Evolutionary conservation across 306 rosid genomes (phyloP).

Genomic region (Quercus glauca): DNA sequence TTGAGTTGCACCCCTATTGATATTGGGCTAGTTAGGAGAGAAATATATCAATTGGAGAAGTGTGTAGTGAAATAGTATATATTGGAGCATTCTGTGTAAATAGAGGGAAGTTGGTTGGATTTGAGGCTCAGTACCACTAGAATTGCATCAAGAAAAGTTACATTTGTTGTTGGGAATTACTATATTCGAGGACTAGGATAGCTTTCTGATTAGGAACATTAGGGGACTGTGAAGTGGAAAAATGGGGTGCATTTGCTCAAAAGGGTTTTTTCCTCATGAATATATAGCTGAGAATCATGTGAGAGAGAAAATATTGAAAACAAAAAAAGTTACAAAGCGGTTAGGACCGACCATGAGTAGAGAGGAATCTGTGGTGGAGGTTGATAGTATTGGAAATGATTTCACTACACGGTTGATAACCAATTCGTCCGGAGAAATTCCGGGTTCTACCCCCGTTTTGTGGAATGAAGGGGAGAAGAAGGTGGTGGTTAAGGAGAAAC

Average conservation of each 20-base stretch:
- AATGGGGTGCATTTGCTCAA: conserved; percentile 84
- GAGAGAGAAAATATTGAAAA: conserved; percentile 27
- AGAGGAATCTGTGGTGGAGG: conserved; percentile 23
- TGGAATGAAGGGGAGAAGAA: conserved; percentile 37
- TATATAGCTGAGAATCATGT: conserved; percentile 32
- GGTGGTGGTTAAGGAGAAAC: conserved; percentile 17
- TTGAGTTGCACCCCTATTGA: background rate
- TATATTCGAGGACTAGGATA: background rate
- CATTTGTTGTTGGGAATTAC: background rate
- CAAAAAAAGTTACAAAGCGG: conserved; percentile 31
- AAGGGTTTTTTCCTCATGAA: conserved; percentile 32
- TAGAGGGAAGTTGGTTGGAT: background rate
- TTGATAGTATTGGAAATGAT: conserved; percentile 31
- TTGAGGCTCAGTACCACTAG: background rate
- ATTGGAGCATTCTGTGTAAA: background rate
- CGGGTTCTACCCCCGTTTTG: conserved; percentile 25
- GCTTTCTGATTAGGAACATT: background rate
- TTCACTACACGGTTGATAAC: conserved; percentile 41
- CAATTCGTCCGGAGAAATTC: conserved; percentile 12
- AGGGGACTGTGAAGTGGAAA: conserved; percentile 5
- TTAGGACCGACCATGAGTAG: conserved; percentile 19
- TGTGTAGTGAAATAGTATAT: background rate
- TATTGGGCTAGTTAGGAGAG: background rate
- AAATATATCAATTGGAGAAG: background rate
- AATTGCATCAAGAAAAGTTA: background rate